Base-by-base conservation (phyloP, 1,284 basidiomycete genomes). In the Porodaedalea pini region DNA sequence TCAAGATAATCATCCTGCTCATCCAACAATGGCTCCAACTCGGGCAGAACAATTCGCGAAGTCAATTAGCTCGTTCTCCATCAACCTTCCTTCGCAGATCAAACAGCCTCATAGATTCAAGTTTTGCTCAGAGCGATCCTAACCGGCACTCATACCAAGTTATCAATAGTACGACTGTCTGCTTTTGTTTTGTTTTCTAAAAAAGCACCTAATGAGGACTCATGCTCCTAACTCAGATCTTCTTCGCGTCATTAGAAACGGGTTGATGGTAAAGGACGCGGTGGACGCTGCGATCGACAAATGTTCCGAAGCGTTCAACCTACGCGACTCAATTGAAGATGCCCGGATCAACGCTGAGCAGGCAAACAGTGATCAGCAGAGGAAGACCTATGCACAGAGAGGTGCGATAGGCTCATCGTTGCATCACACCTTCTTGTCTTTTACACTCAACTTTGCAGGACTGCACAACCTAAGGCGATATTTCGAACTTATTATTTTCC, bases 281-380 rank as follows among this genome's bases (percentile, higher is more conserved):
- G 95, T 99, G 1, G 96, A 99, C 67, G 87, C 94, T 55, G 93
- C 90, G 4, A 90, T 99, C 61, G 94, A 98, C 66, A 85, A 85
- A 61, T 95, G 94, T 65, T 82, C 86, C 15, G 78, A 85, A n/a
- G 85, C 94, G 0, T 83, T 88, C 69, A 96, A 98, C 68, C 72
- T 92, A 36, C 83, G 94, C 34, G 91, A 96, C 61, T 81, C 90
- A 0, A 98, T 99, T 57, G 96, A 99, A 66, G 86, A 93, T 27
- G 78, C 84, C 4, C 79, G 91, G 25, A 69, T 78, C 32, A 77
- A 77, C 10, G 94, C 94, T 0, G 92, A 92, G 67, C 83, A 92
- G 61, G 80, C 87, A 0, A 78, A 81, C 8, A 88, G 93, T 61
- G 85, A 90, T 56, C 81, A 81, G 55, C 78, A 85, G 63, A 88